Evolutionary conservation across 768 basidiomycete species (phyloP).

Genomic region (Clathrus columnatus): DNA sequence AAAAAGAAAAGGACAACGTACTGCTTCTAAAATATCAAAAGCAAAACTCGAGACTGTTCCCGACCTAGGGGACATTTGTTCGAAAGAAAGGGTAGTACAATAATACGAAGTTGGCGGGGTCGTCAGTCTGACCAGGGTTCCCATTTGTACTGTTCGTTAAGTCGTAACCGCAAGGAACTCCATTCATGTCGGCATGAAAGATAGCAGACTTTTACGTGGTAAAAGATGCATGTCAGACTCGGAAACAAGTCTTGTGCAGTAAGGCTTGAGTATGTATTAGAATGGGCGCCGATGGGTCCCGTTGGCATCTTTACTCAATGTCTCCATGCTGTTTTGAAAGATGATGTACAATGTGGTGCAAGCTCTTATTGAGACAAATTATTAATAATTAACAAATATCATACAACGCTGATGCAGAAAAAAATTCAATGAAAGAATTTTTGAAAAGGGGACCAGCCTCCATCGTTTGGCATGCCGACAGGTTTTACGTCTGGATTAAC

Average conservation of each 20-base stretch:
- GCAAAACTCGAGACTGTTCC: not conserved
- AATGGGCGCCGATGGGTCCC: too few relatives aligned
- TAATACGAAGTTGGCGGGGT: not conserved
- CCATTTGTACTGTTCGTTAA: not conserved
- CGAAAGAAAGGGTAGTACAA: not conserved
- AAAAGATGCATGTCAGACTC: not conserved
- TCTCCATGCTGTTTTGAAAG: too few relatives aligned
- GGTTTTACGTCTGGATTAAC: not conserved
- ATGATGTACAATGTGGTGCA: too few relatives aligned
- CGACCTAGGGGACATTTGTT: not conserved
- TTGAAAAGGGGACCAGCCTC: not conserved
- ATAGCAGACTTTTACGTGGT: not conserved
- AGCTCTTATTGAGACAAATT: not conserved
- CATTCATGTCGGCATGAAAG: not conserved
- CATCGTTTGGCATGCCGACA: not conserved
- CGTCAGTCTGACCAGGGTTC: not conserved
- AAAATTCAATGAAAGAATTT: not conserved
- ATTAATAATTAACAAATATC: not conserved
- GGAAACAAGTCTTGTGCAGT: too few relatives aligned
- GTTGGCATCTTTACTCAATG: too few relatives aligned
- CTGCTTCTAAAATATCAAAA: not conserved
- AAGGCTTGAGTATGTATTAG: too few relatives aligned
- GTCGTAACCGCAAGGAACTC: not conserved
- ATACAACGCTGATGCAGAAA: not conserved
- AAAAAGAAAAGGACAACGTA: not conserved